A percentile compares a stretch with the other conserved stretches of the same genome.
phyloP scores from a whole-genome alignment of 176 grass and related monocot species.

The Paspalum notatum region DNA sequence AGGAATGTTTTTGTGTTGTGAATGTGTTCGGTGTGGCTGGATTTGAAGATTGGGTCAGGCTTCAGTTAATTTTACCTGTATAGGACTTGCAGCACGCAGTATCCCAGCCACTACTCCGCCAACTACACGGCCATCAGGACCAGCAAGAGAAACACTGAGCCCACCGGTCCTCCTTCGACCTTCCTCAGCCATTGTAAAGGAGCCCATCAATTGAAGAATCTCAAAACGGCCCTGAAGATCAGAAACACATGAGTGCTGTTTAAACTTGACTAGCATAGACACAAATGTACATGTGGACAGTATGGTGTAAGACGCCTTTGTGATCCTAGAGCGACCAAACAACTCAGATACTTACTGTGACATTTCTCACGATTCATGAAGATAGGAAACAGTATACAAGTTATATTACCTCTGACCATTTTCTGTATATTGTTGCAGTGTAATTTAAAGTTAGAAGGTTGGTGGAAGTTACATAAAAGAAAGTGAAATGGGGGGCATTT shows the following conservation, averaged over 20 bases:
- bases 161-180: constrained; percentile 79
- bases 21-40: background rate
- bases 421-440: background rate
- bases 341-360: background rate
- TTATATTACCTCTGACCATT: background rate
- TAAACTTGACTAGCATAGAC: background rate
- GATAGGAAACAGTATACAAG: background rate
- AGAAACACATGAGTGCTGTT: background rate
- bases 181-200: constrained; percentile 82
- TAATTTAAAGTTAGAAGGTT: background rate
- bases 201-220: constrained; percentile 89
- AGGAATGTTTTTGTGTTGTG: background rate
- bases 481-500: background rate
- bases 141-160: constrained; percentile 87
- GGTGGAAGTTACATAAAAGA: background rate
- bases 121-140: constrained; percentile 85
- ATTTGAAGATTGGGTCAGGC: constrained; percentile 4
- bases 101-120: constrained; percentile 81
- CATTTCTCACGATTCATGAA: background rate
- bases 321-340: background rate
- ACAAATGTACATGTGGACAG: background rate
- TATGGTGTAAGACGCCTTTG: background rate
- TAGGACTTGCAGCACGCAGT: constrained; percentile 89
- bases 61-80: constrained; percentile 60
- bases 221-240: constrained; percentile 79